Conservation (phyloP, 2,329 filamentous ascomycete species). For the Phialocephala sp. region DNA sequence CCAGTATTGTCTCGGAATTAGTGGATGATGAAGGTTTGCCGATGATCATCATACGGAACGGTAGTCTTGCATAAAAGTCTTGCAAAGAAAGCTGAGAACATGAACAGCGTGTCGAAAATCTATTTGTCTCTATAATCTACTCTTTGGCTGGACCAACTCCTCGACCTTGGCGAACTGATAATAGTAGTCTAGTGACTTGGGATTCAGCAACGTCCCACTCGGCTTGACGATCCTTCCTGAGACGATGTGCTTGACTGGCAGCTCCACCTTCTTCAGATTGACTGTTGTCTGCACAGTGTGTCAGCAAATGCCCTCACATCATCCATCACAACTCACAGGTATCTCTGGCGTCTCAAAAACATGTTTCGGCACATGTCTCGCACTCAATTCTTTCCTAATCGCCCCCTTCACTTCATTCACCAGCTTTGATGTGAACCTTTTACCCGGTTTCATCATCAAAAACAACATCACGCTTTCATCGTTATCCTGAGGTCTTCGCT, state of each 20-base stretch:
- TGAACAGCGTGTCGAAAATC: constrained; percentile 1
- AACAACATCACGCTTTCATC: constrained; percentile 64
- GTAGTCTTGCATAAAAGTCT: background rate
- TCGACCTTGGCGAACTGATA: constrained; percentile 80
- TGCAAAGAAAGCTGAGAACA: background rate
- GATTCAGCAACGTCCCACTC: constrained; percentile 78
- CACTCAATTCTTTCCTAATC: constrained; percentile 70
- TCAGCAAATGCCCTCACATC: constrained; percentile 5
- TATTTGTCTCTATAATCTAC: constrained; percentile 51
- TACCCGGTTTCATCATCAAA: constrained; percentile 63
- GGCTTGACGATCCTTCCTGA: constrained; percentile 76
- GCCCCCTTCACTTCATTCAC: constrained; percentile 65
- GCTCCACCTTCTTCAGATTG: constrained; percentile 84
- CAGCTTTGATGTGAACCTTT: constrained; percentile 58
- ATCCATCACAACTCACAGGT: constrained; percentile 60
- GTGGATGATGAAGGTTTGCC: background rate
- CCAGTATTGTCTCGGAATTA: background rate
- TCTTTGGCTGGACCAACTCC: constrained; percentile 55
- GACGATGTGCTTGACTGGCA: constrained; percentile 85
- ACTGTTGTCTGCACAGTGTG: constrained; percentile 69
- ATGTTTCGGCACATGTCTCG: constrained; percentile 77
- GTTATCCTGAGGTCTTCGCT: constrained; percentile 64
- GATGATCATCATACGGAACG: background rate
- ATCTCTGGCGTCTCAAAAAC: constrained; percentile 83
- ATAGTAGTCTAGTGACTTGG: constrained; percentile 76